Percentiles rank a stretch among this genome's conserved stretches.
phyloP scores from a whole-genome alignment of 352 stramenopile species.

The Plasmopara muralis region DNA sequence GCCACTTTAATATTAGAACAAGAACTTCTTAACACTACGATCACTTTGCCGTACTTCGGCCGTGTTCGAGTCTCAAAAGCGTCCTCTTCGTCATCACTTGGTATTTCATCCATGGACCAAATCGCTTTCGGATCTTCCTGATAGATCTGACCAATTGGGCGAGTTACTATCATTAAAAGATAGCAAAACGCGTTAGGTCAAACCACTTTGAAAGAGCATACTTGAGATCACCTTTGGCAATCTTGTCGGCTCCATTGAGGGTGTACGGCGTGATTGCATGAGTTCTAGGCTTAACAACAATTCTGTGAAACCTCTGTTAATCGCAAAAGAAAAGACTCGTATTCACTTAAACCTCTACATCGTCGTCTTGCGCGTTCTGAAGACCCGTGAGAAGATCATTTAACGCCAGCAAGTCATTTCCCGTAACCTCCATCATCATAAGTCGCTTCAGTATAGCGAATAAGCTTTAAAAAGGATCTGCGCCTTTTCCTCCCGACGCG shows the following conservation, averaged over 20 bases:
- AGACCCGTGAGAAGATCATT: constrained; percentile 27
- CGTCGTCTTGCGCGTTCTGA: constrained; percentile 17
- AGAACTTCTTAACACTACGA: constrained; percentile 42
- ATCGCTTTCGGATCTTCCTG: constrained; percentile 57
- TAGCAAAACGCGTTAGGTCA: not conserved
- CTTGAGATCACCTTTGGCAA: constrained; percentile 24
- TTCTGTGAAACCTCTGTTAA: not conserved
- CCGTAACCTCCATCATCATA: constrained; percentile 24
- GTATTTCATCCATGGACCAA: constrained; percentile 63
- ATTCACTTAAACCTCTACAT: constrained; percentile 18
- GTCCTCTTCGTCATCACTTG: constrained; percentile 73
- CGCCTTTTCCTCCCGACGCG: not conserved
- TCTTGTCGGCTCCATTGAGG: constrained; percentile 18
- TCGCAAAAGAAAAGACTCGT: not conserved
- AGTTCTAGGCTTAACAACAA: not conserved
- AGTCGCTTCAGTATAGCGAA: constrained; percentile 24
- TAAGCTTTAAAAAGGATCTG: not conserved
- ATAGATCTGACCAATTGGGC: constrained; percentile 68
- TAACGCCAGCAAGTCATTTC: constrained; percentile 26
- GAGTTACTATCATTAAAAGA: constrained; percentile 40
- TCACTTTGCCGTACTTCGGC: constrained; percentile 30
- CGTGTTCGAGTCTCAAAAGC: constrained; percentile 50
- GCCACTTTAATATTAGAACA: not conserved
- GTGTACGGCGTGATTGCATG: constrained; percentile 15
- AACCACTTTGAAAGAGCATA: not conserved